These are phyloP conservation scores for Fusarium illudens DNA, from an alignment of 2,329 filamentous ascomycete genomes.

Conservation along the genomic window DNA sequence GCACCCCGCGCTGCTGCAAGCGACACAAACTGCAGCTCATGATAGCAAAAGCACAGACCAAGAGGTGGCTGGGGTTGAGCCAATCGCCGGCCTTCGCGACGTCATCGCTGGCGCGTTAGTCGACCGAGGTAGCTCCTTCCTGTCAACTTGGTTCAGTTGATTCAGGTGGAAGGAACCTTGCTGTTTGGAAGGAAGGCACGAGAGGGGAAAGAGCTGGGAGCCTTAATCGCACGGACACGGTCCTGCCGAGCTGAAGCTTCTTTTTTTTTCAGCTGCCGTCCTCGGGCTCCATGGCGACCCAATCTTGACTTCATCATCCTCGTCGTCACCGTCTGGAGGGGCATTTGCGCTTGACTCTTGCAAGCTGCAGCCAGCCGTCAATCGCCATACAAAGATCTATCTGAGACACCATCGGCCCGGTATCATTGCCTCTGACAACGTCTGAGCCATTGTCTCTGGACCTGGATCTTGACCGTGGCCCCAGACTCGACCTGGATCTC, in stretches of 20 bases:
- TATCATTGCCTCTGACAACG: background rate
- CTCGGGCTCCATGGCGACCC: background rate
- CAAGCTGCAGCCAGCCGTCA: conserved; percentile 32
- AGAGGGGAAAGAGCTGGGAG: conserved; percentile 26
- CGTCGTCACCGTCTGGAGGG: background rate
- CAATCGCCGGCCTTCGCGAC: conserved; percentile 29
- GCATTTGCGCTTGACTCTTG: conserved; percentile 10
- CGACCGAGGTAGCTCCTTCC: conserved; percentile 23
- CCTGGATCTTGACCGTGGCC: conserved; percentile 2
- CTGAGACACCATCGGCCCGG: conserved; percentile 27
- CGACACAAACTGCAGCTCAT: conserved; percentile 25
- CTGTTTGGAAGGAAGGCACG: conserved; percentile 5
- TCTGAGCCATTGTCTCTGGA: conserved; percentile 9
- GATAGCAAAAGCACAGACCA: conserved; percentile 24
- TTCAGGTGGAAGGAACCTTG: conserved; percentile 22
- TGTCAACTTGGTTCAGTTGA: conserved; percentile 13
- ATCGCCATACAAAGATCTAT: conserved; percentile 25
- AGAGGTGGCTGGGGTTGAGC: conserved; percentile 1
- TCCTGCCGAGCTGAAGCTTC: background rate
- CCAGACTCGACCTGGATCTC: conserved; percentile 11
- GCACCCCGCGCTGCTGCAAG: conserved; percentile 20
- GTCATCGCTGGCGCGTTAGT: conserved; percentile 23
- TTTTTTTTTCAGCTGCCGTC: background rate
- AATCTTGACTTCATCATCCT: background rate
- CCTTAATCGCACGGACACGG: background rate